Conservation (phyloP, 257 asterid species). For the Capsicum rhomboideum region DNA sequence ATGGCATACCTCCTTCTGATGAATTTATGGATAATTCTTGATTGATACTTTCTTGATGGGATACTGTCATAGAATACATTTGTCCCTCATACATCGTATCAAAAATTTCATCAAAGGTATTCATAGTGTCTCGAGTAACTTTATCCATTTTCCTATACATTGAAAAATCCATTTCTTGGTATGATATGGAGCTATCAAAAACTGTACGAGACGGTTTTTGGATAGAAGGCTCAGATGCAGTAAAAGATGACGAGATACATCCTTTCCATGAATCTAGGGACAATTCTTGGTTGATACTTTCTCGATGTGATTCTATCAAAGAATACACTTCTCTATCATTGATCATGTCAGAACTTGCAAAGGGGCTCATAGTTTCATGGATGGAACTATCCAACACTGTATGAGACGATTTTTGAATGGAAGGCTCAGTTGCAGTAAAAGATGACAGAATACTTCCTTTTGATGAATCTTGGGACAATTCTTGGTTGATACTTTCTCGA, state of each 20-base stretch:
- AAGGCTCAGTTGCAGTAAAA: slow-evolving; percentile 24
- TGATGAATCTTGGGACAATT: slow-evolving; percentile 28
- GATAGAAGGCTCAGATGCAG: slow-evolving; percentile 17
- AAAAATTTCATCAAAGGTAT: background rate
- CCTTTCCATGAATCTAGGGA: slow-evolving; percentile 30
- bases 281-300: slow-evolving; percentile 8
- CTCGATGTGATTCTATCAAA: background rate
- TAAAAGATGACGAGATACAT: slow-evolving; percentile 20
- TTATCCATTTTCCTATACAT: slow-evolving; percentile 28
- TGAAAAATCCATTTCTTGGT: slow-evolving; percentile 9
- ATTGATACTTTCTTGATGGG: background rate
- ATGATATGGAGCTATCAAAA: background rate
- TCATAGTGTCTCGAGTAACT: background rate
- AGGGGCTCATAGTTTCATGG: background rate
- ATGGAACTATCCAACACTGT: background rate
- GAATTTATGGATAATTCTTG: slow-evolving; percentile 25
- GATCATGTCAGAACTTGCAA: background rate
- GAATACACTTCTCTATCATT: background rate
- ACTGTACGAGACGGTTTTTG: background rate
- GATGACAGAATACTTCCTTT: slow-evolving; percentile 16
- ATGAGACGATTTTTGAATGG: background rate
- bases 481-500: slow-evolving; percentile 3
- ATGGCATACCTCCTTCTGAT: slow-evolving; percentile 9
- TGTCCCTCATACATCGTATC: background rate
- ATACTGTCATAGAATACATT: background rate